phyloP scores from a whole-genome alignment of 2,329 filamentous ascomycete species.

The Hypocreales sp. region DNA sequence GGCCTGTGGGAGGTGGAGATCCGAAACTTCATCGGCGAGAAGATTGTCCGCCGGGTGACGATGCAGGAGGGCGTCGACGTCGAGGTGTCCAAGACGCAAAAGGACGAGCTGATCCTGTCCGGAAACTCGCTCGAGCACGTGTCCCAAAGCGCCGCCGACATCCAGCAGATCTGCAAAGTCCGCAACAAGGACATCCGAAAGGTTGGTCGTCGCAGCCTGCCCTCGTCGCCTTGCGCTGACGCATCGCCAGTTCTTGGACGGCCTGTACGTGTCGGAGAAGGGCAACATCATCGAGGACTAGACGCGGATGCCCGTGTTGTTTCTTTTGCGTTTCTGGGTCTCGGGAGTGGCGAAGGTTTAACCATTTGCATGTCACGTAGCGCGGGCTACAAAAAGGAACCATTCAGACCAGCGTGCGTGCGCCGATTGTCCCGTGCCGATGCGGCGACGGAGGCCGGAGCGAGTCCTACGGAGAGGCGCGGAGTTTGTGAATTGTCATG shows the following conservation, averaged over 20 bases:
- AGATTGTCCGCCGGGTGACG: constrained; percentile 84
- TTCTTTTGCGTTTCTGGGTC: constrained; percentile 46
- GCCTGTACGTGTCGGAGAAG: constrained; percentile 99
- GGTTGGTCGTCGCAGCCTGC: constrained; percentile 33
- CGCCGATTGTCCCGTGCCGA: too few relatives aligned
- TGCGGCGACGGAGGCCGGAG: too few relatives aligned
- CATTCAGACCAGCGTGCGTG: too few relatives aligned
- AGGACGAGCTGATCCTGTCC: constrained; percentile 88
- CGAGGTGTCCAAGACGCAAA: constrained; percentile 77
- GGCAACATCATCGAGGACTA: constrained; percentile 75
- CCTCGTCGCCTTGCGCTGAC: not conserved
- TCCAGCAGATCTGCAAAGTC: constrained; percentile 99
- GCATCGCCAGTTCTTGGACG: constrained; percentile 99
- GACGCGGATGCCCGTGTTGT: constrained; percentile 27
- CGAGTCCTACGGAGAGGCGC: too few relatives aligned
- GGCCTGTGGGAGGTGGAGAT: constrained; percentile 89
- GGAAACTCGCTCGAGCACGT: constrained; percentile 97
- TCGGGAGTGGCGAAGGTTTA: constrained; percentile 48
- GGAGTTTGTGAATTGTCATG: constrained; percentile 3
- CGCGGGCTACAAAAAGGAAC: constrained; percentile 27
- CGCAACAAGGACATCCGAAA: constrained; percentile 99
- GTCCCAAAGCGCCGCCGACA: constrained; percentile 95
- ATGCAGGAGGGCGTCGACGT: constrained; percentile 88
- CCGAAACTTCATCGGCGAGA: constrained; percentile 99
- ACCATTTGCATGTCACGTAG: constrained; percentile 45